These are phyloP conservation scores for Rhinocladiella similis DNA, from an alignment of 2,329 filamentous ascomycete genomes.

Conservation along the genomic window DNA sequence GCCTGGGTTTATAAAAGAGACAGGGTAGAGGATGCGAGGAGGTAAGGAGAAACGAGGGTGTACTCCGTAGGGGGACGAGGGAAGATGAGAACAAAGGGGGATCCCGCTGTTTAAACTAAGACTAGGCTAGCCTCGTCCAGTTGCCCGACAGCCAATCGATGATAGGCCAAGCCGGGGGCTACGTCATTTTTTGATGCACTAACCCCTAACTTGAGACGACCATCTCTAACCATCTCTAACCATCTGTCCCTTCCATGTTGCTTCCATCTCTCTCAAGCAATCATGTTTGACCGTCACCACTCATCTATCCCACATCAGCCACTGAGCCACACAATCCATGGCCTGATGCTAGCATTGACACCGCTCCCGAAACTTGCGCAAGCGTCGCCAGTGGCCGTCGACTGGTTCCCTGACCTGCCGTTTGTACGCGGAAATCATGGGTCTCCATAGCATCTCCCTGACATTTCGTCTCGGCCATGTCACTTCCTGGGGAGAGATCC, in stretches of 20 bases:
- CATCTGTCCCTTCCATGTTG: not conserved
- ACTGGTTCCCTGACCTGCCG: no score
- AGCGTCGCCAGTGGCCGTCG: no score
- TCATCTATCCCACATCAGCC: not conserved
- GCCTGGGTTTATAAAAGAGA: not conserved
- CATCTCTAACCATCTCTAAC: not conserved
- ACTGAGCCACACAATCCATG: not conserved
- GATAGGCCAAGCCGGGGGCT: not conserved
- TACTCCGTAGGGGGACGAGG: not conserved
- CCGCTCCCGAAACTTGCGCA: no score
- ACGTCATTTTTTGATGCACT: slow-evolving; percentile 7
- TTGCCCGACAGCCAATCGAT: not conserved
- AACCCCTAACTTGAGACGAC: slow-evolving; percentile 11
- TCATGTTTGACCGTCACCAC: not conserved
- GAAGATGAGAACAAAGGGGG: slow-evolving; percentile 6
- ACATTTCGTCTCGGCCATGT: not conserved
- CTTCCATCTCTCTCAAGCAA: not conserved
- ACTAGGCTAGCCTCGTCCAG: not conserved
- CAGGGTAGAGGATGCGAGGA: not conserved
- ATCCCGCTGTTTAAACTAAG: not conserved
- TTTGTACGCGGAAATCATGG: not conserved
- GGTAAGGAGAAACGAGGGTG: not conserved
- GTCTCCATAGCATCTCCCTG: not conserved
- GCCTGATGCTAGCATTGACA: no score
- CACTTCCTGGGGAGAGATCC: not conserved